Conservation (phyloP, 2,329 filamentous ascomycete species). For the Penicillium psychrosexuale region DNA sequence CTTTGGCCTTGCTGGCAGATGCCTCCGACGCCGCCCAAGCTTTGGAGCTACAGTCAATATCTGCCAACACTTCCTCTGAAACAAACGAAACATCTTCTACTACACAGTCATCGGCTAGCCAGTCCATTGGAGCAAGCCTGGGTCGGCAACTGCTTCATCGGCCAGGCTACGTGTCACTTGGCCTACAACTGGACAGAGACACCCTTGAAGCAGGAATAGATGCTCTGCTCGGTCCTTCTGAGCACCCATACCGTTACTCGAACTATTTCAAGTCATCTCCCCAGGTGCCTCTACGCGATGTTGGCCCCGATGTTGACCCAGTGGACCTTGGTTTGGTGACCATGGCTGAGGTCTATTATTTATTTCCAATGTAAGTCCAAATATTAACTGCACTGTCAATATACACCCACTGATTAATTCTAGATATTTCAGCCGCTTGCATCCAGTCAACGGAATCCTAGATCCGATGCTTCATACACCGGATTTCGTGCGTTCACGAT, state of each 20-base stretch:
- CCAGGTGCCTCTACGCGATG: slow-evolving; percentile 16
- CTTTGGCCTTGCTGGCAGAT: slow-evolving; percentile 27
- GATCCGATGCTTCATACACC: slow-evolving; percentile 30
- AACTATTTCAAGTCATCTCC: slow-evolving; percentile 25
- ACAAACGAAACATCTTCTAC: neutral
- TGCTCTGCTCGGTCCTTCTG: slow-evolving; percentile 9
- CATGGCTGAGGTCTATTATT: slow-evolving; percentile 25
- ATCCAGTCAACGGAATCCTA: slow-evolving; percentile 32
- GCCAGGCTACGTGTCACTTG: slow-evolving; percentile 25
- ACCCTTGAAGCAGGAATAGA: slow-evolving; percentile 23
- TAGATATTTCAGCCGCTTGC: slow-evolving; percentile 29
- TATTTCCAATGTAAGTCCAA: slow-evolving; percentile 28
- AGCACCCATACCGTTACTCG: slow-evolving; percentile 8
- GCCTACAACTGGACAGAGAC: slow-evolving; percentile 18
- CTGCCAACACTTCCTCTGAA: neutral
- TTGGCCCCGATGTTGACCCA: slow-evolving; percentile 29
- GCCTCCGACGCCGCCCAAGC: slow-evolving; percentile 23
- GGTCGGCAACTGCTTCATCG: slow-evolving; percentile 15
- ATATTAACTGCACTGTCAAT: neutral
- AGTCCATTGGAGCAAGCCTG: neutral
- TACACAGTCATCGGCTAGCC: neutral
- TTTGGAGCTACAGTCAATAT: slow-evolving; percentile 1
- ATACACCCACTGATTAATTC: neutral
- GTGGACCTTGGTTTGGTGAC: slow-evolving; percentile 30
- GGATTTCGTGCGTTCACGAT: slow-evolving; percentile 26